Percentiles rank a stretch among this genome's conserved stretches.
phyloP scores from a whole-genome alignment of 225 moss, liverwort and hornwort genomes.

The Marchantia polymorpha region DNA sequence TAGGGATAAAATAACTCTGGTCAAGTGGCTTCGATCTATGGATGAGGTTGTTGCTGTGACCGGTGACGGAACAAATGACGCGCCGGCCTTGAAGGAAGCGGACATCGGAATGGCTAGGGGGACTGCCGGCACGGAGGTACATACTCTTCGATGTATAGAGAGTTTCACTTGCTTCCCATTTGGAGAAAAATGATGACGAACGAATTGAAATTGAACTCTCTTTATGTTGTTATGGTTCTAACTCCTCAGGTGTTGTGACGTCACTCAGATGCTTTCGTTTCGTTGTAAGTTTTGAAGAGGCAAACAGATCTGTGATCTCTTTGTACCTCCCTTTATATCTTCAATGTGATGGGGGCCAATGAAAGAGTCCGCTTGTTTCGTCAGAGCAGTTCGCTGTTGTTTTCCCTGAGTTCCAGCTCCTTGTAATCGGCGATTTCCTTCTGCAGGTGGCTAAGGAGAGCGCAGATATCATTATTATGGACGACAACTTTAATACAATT shows the following conservation, averaged over 20 bases:
- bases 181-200: not conserved
- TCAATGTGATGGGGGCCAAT: too few relatives aligned
- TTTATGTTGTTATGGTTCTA: not conserved
- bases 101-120: slow-evolving; percentile 99
- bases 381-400: too few relatives aligned
- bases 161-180: not conserved
- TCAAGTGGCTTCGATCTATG: slow-evolving; percentile 53
- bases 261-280: too few relatives aligned
- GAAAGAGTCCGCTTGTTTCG: too few relatives aligned
- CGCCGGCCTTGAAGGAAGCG: slow-evolving; percentile 92
- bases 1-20: slow-evolving; percentile 71
- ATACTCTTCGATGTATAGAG: too few relatives aligned
- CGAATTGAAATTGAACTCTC: not conserved
- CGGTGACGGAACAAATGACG: slow-evolving; percentile 97
- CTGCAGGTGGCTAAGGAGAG: slow-evolving; percentile 92
- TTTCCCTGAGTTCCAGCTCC: too few relatives aligned
- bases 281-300: too few relatives aligned
- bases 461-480: slow-evolving; percentile 83
- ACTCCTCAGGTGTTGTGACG: too few relatives aligned
- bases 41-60: slow-evolving; percentile 95
- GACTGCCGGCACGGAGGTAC: slow-evolving; percentile 92
- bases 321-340: too few relatives aligned
- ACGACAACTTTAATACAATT: slow-evolving; percentile 85
- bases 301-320: too few relatives aligned
- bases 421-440: not conserved